Percentiles rank a stretch among this genome's conserved stretches.
Evolutionary conservation across 208 protist genomes (phyloP).

Genomic region (Wallacemonas sp.): DNA sequence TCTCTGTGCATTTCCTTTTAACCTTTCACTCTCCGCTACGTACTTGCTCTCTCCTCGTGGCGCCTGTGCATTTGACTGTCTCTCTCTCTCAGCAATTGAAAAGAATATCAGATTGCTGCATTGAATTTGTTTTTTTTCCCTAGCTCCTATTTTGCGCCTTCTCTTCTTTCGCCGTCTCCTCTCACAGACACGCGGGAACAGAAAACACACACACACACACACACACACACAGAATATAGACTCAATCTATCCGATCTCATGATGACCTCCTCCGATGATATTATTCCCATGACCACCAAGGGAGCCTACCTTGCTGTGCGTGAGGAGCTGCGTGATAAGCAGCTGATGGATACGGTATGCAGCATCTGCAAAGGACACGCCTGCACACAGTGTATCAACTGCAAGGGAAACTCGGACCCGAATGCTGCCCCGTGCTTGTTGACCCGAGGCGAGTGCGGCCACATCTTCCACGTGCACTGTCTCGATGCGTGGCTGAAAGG

Average conservation of each 20-base stretch:
- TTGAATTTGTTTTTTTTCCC: no score
- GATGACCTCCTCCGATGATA: conserved; percentile 4
- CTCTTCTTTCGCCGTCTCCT: background rate
- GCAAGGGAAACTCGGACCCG: conserved; percentile 5
- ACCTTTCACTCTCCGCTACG: background rate
- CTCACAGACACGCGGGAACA: background rate
- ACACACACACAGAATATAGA: background rate
- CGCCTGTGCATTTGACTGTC: background rate
- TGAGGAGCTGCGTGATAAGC: conserved; percentile 20
- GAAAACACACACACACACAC: background rate
- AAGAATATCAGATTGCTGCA: no score
- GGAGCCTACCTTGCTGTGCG: conserved; percentile 26
- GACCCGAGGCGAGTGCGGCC: conserved; percentile 35
- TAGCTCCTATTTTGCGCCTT: no score
- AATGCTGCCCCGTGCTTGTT: conserved; percentile 5
- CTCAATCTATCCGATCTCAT: no score
- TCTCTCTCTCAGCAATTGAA: background rate
- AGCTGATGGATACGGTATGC: conserved; percentile 27
- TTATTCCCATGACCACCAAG: conserved; percentile 38
- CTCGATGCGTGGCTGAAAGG: conserved; percentile 32
- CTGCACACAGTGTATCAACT: conserved; percentile 25
- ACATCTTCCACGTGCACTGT: conserved; percentile 59
- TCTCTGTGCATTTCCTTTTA: background rate
- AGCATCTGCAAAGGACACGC: conserved; percentile 28
- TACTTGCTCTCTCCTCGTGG: background rate